Conservation (phyloP, 2,329 filamentous ascomycete genomes). For the Aspergillus transmontanensis region DNA sequence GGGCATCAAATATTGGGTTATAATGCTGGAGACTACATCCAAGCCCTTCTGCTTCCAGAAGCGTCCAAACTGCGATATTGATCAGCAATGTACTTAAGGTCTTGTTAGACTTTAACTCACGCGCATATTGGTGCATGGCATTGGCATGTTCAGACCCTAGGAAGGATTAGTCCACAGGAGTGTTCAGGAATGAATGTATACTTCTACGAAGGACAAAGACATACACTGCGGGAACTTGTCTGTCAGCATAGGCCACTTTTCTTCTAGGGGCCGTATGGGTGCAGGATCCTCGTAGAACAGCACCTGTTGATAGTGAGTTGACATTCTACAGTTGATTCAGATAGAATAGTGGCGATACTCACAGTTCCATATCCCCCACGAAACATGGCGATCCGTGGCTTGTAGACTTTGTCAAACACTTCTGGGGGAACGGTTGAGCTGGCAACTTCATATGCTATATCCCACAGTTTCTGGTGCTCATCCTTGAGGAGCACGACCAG, state of each 20-base stretch:
- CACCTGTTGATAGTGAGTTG: conserved; percentile 45
- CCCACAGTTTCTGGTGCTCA: conserved; percentile 89
- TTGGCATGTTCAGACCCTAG: conserved; percentile 67
- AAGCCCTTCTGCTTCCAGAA: conserved; percentile 79
- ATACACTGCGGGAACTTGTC: conserved; percentile 75
- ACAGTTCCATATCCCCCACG: conserved; percentile 72
- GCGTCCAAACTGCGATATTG: conserved; percentile 65
- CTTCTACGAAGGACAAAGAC: neutral
- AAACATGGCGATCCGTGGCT: neutral
- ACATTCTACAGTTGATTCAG: neutral
- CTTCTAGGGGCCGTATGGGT: conserved; percentile 66
- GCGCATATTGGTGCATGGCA: conserved; percentile 78
- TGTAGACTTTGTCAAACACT: neutral
- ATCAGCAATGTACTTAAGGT: neutral
- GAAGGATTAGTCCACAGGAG: neutral
- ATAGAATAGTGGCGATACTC: conserved; percentile 20
- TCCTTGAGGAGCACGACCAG: conserved; percentile 75
- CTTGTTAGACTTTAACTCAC: conserved; percentile 28
- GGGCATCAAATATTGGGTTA: conserved; percentile 79
- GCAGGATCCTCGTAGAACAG: conserved; percentile 84
- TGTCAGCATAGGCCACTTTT: conserved; percentile 71
- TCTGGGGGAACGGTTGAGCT: neutral
- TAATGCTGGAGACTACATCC: conserved; percentile 93
- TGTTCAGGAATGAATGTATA: neutral
- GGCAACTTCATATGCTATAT: conserved; percentile 53